Evolutionary conservation across 345 rosid genomes (phyloP), one percentile per base, ranked within the genome.

Genomic region (Boechera divaricarpa): DNA sequence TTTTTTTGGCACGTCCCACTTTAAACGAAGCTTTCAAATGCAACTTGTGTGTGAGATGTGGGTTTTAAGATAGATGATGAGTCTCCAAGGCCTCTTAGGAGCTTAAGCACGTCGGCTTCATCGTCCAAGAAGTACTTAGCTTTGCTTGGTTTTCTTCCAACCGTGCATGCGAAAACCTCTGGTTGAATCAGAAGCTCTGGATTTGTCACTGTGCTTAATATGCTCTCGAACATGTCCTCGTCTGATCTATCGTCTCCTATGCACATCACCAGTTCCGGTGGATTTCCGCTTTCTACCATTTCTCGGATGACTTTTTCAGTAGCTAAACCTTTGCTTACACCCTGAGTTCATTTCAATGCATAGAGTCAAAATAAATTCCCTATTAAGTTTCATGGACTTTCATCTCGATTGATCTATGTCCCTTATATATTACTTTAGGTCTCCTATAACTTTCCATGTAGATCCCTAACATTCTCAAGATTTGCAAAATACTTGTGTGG

Each of bases 211-310:
- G 84, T 81, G 64, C 84, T 83, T 44, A 79, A 54, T 78, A 90
- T 88, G 80, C 92, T 87, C 70, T 88, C 87, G 72, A 92, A 92
- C 96, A 92, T 92, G 72, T 92, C 97, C 74, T 92, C 97, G 56
- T 92, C 96, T 5, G 96, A 92, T 82, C 88, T 83, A 80, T 92
- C 97, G 62, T 92, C 97, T 15, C 97, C 96, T 55, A 90, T 77
- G 76, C 96, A 92, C 86, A 90, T 81, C 63, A 92, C 91, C 69
- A 92, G 86, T 67, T 90, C 97, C 3, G 93, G 97, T n/a, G 87
- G 74, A 35, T 67, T 72, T 4, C 85, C 88, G 1, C 63, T 63
- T 41, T 83, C 80, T 7, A 83, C 85, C 89, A 88, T 82, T 52
- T 49, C 77, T 13, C 53, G 41, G 21, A 91, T 85, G 57, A 90